Conservation (phyloP, 352 stramenopile species). For the Phytophthora pseudosyringae region DNA sequence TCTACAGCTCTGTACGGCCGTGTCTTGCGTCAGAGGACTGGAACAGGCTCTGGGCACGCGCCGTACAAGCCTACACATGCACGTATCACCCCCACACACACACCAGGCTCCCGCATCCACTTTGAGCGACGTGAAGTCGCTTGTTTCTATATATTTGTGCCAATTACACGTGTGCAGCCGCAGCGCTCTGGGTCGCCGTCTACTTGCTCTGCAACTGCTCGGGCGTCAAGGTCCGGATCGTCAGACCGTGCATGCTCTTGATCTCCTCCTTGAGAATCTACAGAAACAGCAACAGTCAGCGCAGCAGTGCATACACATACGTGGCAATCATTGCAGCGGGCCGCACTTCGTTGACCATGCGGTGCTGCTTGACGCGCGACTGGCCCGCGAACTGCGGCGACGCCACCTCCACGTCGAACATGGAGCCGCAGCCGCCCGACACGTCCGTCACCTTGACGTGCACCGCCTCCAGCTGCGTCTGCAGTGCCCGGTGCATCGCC, state of each 20-base stretch:
- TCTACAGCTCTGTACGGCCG: background rate
- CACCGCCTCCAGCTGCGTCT: constrained; percentile 62
- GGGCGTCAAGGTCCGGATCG: constrained; percentile 81
- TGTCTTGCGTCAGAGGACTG: too few species aligned
- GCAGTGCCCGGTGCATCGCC: constrained; percentile 73
- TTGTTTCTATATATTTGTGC: constrained; percentile 31
- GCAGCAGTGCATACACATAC: background rate
- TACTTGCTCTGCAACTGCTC: constrained; percentile 79
- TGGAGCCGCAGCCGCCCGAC: constrained; percentile 88
- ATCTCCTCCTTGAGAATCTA: constrained; percentile 87
- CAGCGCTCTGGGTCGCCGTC: constrained; percentile 3
- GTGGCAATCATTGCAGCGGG: background rate
- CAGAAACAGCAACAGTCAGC: constrained; percentile 4
- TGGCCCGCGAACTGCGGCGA: constrained; percentile 82
- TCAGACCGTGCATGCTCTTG: constrained; percentile 88
- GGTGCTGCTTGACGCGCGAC: constrained; percentile 88
- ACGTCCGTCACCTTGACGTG: constrained; percentile 89
- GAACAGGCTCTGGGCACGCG: too few species aligned
- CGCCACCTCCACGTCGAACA: constrained; percentile 89
- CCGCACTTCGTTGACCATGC: constrained; percentile 85
- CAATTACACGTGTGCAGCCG: constrained; percentile 1
- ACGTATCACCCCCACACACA: background rate
- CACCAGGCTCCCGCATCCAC: background rate
- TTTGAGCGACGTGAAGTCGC: constrained; percentile 5
- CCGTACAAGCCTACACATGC: background rate